Evolutionary conservation across 2,329 filamentous ascomycete genomes (phyloP).

Genomic region (Diplocarpon mali): DNA sequence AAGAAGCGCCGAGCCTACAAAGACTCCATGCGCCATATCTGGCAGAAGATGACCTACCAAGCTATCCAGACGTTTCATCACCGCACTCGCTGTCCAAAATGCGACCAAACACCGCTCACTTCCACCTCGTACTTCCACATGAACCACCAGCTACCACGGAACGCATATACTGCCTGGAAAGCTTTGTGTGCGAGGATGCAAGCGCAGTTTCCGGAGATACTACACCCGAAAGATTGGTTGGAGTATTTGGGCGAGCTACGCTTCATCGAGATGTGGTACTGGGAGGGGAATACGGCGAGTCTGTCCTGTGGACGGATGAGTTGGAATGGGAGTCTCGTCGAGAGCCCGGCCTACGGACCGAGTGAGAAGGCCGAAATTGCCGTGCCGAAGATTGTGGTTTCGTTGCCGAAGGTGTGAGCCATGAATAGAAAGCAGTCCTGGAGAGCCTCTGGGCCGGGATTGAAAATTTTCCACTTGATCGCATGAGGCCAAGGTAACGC

Average conservation of each 20-base stretch:
- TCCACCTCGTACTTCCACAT: background rate
- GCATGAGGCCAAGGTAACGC: too few species aligned
- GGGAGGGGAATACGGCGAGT: conserved; percentile 1
- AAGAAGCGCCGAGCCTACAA: background rate
- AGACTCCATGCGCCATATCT: background rate
- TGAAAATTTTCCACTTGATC: too few species aligned
- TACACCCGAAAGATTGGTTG: background rate
- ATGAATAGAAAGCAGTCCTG: too few species aligned
- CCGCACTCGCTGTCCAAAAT: conserved; percentile 2
- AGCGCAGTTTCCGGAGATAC: background rate
- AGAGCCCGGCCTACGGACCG: background rate
- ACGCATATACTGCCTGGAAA: background rate
- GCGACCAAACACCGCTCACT: conserved; percentile 2
- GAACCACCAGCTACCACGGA: conserved; percentile 1
- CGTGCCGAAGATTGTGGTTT: background rate
- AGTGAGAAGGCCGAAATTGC: background rate
- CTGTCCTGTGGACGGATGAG: background rate
- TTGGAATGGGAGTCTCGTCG: conserved; percentile 1
- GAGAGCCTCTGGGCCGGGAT: too few species aligned
- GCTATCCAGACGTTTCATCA: background rate
- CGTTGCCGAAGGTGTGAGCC: background rate
- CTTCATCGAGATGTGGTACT: conserved; percentile 2
- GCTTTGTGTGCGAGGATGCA: background rate
- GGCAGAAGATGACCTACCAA: background rate
- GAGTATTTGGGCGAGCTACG: conserved; percentile 1